Evolutionary conservation across 352 stramenopile species (phyloP).

Genomic region (Plasmopara viticola): DNA sequence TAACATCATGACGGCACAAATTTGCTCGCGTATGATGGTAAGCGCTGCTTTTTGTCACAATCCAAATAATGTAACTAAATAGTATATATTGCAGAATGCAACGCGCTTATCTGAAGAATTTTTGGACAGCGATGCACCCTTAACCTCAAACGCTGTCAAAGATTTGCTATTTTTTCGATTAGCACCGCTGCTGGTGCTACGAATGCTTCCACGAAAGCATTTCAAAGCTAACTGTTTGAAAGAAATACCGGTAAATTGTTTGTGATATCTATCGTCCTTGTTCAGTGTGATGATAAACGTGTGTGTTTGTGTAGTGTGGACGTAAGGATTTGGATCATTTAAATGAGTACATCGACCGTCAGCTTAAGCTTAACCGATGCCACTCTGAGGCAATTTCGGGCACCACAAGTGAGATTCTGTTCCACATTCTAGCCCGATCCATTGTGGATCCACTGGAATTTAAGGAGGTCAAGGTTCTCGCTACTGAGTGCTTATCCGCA

Average conservation of each 20-base stretch:
- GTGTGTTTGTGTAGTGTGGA: conserved; percentile 20
- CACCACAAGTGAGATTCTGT: conserved; percentile 17
- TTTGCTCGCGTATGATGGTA: conserved; percentile 38
- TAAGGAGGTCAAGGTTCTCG: conserved; percentile 75
- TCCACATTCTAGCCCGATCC: conserved; percentile 35
- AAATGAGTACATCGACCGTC: conserved; percentile 19
- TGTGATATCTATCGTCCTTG: background rate
- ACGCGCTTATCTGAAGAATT: conserved; percentile 39
- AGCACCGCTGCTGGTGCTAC: conserved; percentile 53
- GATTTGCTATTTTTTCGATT: conserved; percentile 53
- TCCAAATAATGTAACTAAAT: background rate
- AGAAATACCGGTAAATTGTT: conserved; percentile 16
- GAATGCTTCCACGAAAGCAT: conserved; percentile 35
- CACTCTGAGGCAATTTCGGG: background rate
- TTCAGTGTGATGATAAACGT: conserved; percentile 4
- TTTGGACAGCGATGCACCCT: conserved; percentile 36
- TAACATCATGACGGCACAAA: conserved; percentile 11
- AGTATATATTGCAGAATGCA: conserved; percentile 20
- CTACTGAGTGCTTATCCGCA: conserved; percentile 49
- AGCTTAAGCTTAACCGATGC: conserved; percentile 4
- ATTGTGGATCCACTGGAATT: conserved; percentile 61
- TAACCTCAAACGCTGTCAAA: conserved; percentile 29
- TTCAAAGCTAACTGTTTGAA: conserved; percentile 11
- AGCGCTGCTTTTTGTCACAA: background rate
- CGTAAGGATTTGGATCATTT: conserved; percentile 30